Evolutionary conservation across 2,329 filamentous ascomycete species (phyloP).

Genomic region (Trichoderma guizhouense): DNA sequence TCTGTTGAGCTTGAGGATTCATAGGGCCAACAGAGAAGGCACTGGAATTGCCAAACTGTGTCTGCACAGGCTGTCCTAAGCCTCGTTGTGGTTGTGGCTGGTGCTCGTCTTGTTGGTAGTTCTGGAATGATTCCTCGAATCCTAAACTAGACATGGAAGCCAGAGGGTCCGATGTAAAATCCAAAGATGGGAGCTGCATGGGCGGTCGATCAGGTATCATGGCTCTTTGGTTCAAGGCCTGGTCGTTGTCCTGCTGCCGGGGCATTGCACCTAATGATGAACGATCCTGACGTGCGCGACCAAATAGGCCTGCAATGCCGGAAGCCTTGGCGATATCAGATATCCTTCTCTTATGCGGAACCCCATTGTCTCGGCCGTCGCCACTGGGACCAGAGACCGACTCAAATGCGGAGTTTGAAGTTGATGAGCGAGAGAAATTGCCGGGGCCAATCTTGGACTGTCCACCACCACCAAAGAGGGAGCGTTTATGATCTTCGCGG

Average conservation of each 20-base stretch:
- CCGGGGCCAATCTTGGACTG: conserved; percentile 21
- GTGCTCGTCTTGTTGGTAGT: conserved; percentile 17
- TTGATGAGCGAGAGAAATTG: conserved; percentile 24
- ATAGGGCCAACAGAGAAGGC: neutral
- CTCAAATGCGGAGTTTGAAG: conserved; percentile 25
- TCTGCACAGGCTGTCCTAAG: neutral
- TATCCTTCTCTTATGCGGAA: conserved; percentile 43
- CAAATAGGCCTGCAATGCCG: conserved; percentile 30
- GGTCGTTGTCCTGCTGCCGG: neutral
- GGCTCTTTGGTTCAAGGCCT: neutral
- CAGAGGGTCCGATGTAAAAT: conserved; percentile 30
- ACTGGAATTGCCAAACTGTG: neutral
- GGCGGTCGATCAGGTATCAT: conserved; percentile 23
- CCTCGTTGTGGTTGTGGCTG: neutral
- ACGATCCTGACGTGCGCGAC: conserved; percentile 22
- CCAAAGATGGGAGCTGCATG: conserved; percentile 31
- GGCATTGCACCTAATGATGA: neutral
- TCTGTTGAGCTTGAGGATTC: neutral
- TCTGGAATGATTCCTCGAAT: conserved; percentile 17
- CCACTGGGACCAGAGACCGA: conserved; percentile 11
- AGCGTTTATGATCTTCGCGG: conserved; percentile 37
- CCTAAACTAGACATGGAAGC: conserved; percentile 25
- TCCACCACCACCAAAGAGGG: conserved; percentile 35
- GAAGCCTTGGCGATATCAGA: conserved; percentile 36
- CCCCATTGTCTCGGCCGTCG: conserved; percentile 14